Percentiles rank a stretch among this genome's conserved stretches.
phyloP scores from a whole-genome alignment of 2,329 filamentous ascomycete species.

The Trichoderma koningii region DNA sequence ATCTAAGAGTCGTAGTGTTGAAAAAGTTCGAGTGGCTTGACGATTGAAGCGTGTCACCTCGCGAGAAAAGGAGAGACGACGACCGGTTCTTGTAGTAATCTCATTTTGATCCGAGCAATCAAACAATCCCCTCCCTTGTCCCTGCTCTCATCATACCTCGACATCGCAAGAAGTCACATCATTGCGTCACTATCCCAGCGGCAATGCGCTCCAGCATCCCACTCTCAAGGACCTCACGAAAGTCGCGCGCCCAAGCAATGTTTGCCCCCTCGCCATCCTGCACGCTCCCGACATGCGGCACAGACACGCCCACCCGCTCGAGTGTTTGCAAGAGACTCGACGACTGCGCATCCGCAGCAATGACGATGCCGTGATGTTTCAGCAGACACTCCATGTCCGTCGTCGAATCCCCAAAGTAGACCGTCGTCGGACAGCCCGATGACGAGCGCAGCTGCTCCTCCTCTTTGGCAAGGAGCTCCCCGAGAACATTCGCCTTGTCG shows the following conservation, averaged over 20 bases:
- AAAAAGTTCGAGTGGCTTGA: neutral
- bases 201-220: constrained; percentile 31
- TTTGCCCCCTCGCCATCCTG: constrained; percentile 4
- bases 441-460: neutral
- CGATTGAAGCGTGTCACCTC: neutral
- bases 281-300: constrained; percentile 41
- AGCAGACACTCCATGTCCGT: constrained; percentile 59
- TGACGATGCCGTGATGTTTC: constrained; percentile 48
- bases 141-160: neutral
- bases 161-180: neutral
- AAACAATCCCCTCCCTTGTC: too few species aligned
- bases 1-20: neutral
- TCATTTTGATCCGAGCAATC: too few species aligned
- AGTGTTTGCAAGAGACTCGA: constrained; percentile 42
- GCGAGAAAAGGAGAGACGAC: too few species aligned
- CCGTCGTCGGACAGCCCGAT: constrained; percentile 26
- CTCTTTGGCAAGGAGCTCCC: constrained; percentile 21
- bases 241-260: constrained; percentile 49
- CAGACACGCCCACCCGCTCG: constrained; percentile 42
- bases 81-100: too few species aligned
- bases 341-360: constrained; percentile 44
- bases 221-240: constrained; percentile 45
- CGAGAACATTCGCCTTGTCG: constrained; percentile 47
- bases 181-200: neutral
- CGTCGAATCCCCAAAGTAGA: constrained; percentile 59